These are phyloP conservation scores for Phialocephala subalpina DNA, from an alignment of 2,329 filamentous ascomycete genomes.

Conservation along the genomic window DNA sequence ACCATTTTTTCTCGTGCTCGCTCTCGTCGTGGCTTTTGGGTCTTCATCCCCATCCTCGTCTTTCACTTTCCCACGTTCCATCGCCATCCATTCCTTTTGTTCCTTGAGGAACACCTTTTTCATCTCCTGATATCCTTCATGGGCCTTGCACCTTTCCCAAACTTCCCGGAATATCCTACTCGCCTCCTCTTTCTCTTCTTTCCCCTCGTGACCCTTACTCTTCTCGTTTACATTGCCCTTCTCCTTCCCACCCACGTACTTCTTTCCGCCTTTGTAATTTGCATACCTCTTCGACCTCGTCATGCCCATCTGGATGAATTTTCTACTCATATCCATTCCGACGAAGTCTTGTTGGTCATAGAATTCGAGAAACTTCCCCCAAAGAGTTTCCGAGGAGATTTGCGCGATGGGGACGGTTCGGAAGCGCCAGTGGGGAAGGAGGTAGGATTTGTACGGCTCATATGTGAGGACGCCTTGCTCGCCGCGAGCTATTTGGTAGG, in stretches of 20 bases:
- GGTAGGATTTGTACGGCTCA: slow-evolving; percentile 68
- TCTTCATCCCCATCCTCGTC: slow-evolving; percentile 14
- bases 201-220: slow-evolving; percentile 53
- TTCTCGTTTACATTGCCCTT: slow-evolving; percentile 52
- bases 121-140: slow-evolving; percentile 52
- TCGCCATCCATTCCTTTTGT: slow-evolving; percentile 44
- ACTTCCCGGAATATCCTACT: slow-evolving; percentile 57
- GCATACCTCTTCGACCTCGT: slow-evolving; percentile 67
- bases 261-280: slow-evolving; percentile 62
- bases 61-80: slow-evolving; percentile 16
- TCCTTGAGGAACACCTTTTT: slow-evolving; percentile 57
- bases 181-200: slow-evolving; percentile 57
- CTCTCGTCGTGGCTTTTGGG: background rate
- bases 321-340: slow-evolving; percentile 70
- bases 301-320: slow-evolving; percentile 73
- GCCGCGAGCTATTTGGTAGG: slow-evolving; percentile 65
- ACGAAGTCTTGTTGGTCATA: slow-evolving; percentile 62
- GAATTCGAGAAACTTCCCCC: slow-evolving; percentile 59
- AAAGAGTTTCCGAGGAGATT: slow-evolving; percentile 57
- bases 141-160: slow-evolving; percentile 55
- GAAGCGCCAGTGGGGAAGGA: slow-evolving; percentile 69
- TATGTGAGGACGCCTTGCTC: slow-evolving; percentile 68
- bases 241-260: slow-evolving; percentile 52
- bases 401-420: slow-evolving; percentile 59
- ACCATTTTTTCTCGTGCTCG: background rate